Base-by-base conservation (phyloP, 2,329 filamentous ascomycete genomes). In the Bipolaris victoriae region DNA sequence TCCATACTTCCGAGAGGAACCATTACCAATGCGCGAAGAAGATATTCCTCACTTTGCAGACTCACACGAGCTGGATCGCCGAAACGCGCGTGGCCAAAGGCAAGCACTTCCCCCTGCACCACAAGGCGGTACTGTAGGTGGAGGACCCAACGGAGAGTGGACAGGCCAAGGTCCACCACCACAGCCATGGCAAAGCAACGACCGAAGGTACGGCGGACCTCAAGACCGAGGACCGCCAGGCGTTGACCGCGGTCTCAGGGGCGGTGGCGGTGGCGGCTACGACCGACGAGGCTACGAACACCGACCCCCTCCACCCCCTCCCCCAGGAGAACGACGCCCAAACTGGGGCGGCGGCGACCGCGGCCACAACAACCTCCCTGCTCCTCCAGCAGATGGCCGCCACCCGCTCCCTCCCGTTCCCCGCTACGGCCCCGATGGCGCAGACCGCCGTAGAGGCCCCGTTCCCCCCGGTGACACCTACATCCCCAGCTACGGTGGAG, bases 21-120 rank as follows among this genome's bases (percentile, higher is more conserved):
- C 95, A 3, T 81, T 90, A 4, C 95, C 95, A 7, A 88, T 93
- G 37, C 85, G 86, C 53, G 92, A 95, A 1, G 88, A 90, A 62
- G 92, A 98, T 49, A 84, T 99, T n/a, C 95, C 95, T 2, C 85
- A 81, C 15, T 98, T 97, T 70, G 91, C 96, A 72, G 94, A 97
- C 69, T 97, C 92, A 43, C 95, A 99, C 77, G 95, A 99, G 76
- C 82, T 98, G n/a, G 95, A 99, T 74, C 86, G 94, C 49, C 87
- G 92, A 74, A 96, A 94, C 77, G 94, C 92, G 67, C 89, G 96
- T 64, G 90, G 92, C 57, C 89, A 95, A 69, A 91, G 91, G 71
- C 90, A 90, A 20, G 90, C 88, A 20, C 83, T 94, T 10, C 94
- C 94, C 3, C 94, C 95, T 11, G 95, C 94, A 0, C 95, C 95